Evolutionary conservation across 1,139 yeast species (phyloP).

Genomic region (Candida tunisiensis): DNA sequence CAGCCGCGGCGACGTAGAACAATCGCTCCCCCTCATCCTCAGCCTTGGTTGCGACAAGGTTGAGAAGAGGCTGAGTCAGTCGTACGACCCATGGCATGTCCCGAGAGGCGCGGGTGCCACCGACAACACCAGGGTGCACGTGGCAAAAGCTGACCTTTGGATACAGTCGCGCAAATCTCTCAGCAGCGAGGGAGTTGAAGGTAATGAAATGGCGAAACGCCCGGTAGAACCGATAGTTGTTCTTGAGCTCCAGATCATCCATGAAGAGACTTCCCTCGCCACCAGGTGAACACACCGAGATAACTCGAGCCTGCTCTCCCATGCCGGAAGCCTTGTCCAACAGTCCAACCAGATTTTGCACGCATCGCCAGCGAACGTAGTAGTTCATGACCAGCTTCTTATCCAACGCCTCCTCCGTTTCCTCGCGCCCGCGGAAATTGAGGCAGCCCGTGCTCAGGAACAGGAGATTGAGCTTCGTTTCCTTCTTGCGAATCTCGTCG

Average conservation of each 20-base stretch:
- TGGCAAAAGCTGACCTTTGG: slow-evolving; percentile 14
- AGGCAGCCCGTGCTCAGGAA: slow-evolving; percentile 11
- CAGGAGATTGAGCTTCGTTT: slow-evolving; percentile 12
- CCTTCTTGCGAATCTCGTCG: slow-evolving; percentile 8
- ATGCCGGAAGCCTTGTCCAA: slow-evolving; percentile 9
- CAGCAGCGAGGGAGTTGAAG: slow-evolving; percentile 10
- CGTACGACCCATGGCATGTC: slow-evolving; percentile 11
- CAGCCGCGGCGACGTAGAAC: slow-evolving; percentile 8
- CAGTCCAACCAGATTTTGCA: slow-evolving; percentile 10
- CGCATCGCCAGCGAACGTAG: slow-evolving; percentile 14
- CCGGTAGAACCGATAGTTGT: slow-evolving; percentile 5
- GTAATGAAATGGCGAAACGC: slow-evolving; percentile 7
- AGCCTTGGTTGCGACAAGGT: slow-evolving; percentile 4
- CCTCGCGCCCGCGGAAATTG: slow-evolving; percentile 8
- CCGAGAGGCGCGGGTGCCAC: slow-evolving; percentile 8
- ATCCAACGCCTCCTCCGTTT: slow-evolving; percentile 15
- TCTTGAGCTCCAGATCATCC: slow-evolving; percentile 12
- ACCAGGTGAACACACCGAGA: slow-evolving; percentile 14
- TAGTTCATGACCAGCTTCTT: slow-evolving; percentile 12
- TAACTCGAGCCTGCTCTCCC: slow-evolving; percentile 13
- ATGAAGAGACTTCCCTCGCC: slow-evolving; percentile 7
- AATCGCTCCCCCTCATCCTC: slow-evolving; percentile 10
- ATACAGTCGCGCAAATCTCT: slow-evolving; percentile 10
- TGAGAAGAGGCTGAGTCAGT: slow-evolving; percentile 2
- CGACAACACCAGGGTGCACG: slow-evolving; percentile 15